Conservation (phyloP, 306 rosid genomes). For the Astragalus membranaceus region DNA sequence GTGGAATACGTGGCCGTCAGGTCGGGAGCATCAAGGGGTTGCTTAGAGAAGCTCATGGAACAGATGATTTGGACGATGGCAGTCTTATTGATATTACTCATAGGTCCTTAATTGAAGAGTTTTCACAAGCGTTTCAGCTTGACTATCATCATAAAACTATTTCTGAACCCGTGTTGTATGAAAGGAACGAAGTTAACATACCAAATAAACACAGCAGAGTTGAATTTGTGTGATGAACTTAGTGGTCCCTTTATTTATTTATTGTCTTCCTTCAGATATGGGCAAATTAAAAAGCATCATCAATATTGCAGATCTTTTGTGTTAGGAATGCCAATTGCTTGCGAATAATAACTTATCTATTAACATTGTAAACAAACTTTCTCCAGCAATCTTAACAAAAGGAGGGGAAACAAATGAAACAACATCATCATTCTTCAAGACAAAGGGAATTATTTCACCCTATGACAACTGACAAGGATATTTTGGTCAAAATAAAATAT, state of each 20-base stretch:
- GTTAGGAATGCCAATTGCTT: not conserved
- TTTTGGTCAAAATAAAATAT: too few species aligned
- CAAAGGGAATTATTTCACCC: too few species aligned
- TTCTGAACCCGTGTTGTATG: conserved; percentile 17
- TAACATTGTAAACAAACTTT: not conserved
- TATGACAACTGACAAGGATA: too few species aligned
- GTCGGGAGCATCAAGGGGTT: conserved; percentile 63
- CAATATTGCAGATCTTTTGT: not conserved
- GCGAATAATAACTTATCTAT: not conserved
- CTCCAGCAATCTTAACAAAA: not conserved
- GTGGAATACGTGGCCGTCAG: conserved; percentile 55
- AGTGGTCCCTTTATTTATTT: not conserved
- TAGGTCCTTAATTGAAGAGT: conserved; percentile 49
- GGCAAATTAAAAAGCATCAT: not conserved
- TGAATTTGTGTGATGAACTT: not conserved
- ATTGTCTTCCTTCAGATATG: not conserved
- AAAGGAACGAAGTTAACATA: not conserved
- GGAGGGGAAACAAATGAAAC: too few species aligned
- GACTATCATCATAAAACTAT: conserved; percentile 31
- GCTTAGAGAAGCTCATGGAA: conserved; percentile 26
- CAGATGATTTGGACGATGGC: conserved; percentile 19
- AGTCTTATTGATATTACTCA: conserved; percentile 41
- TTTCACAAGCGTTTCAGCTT: conserved; percentile 53
- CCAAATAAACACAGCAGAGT: not conserved
- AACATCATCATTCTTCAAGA: too few species aligned